A percentile compares a stretch with the other conserved stretches of the same genome.
Conservation (phyloP, 2,329 filamentous ascomycete species). For the Diplodia seriata region DNA sequence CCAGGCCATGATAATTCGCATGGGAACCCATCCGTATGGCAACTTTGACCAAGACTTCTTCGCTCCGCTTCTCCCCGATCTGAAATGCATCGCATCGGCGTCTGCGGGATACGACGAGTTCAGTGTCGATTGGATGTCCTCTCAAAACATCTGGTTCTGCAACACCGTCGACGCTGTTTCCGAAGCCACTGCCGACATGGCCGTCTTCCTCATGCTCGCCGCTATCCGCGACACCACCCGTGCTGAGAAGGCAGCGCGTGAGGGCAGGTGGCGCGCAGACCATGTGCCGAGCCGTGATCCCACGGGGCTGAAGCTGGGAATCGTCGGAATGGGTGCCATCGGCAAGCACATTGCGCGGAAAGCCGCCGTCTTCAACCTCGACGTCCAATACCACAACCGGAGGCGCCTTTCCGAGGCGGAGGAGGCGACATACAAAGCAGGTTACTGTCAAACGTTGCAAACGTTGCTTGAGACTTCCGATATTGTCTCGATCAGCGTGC, state of each 20-base stretch:
- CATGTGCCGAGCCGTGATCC: slow-evolving; percentile 53
- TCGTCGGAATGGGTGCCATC: slow-evolving; percentile 58
- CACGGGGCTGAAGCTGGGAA: slow-evolving; percentile 54
- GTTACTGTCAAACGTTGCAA: slow-evolving; percentile 49
- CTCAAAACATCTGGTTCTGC: slow-evolving; percentile 59
- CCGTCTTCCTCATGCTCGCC: slow-evolving; percentile 56
- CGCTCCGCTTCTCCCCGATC: slow-evolving; percentile 49
- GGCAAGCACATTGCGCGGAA: slow-evolving; percentile 54
- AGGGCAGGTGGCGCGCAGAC: slow-evolving; percentile 45
- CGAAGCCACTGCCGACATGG: slow-evolving; percentile 60
- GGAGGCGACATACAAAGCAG: slow-evolving; percentile 45
- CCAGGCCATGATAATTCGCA: slow-evolving; percentile 58
- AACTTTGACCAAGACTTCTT: slow-evolving; percentile 58
- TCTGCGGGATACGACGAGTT: slow-evolving; percentile 59
- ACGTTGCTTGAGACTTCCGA: slow-evolving; percentile 52
- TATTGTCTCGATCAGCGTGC: slow-evolving; percentile 57
- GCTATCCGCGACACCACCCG: slow-evolving; percentile 55
- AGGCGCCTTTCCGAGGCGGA: slow-evolving; percentile 43
- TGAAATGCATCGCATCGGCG: slow-evolving; percentile 56
- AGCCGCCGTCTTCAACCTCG: slow-evolving; percentile 53
- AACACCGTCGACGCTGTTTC: slow-evolving; percentile 62
- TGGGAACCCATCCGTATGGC: slow-evolving; percentile 58
- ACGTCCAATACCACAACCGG: slow-evolving; percentile 55
- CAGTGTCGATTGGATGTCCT: slow-evolving; percentile 53
- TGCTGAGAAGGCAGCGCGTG: slow-evolving; percentile 46